Base-by-base conservation (phyloP, 257 asterid species). In the Thymus quinquecostatus region DNA sequence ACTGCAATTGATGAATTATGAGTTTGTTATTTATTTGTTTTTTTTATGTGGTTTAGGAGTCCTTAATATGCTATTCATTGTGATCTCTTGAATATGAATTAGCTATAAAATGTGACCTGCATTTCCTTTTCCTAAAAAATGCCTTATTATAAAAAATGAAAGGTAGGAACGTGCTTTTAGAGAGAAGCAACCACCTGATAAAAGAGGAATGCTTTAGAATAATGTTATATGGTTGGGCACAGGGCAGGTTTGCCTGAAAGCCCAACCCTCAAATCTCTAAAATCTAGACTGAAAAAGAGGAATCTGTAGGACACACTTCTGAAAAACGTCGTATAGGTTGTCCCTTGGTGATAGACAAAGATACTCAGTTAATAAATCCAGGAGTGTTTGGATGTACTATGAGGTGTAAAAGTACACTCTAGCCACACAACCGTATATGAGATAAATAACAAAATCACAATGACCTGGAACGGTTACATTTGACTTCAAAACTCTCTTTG, bases 21-120 rank as follows among this genome's bases (percentile, higher is more conserved):
- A 33, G 47, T 72, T 54, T 29, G 47, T 45, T 56, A 12, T 30
- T 48, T 6, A 45, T 55, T 11, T 34, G 53, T 56, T 70, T 68
- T 30, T 21, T 44, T 59, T 54, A 47, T 14, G 28, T 38, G 62
- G 61, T 63, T 58, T 50, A 38, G 53, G 60, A 40, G 50, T 64
- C 28, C 40, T 21, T 21, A 21, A 21, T 21, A 21, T 21, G 21
- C 21, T 21, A 21, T 21, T 21, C 21, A 21, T 21, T 21, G 21
- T 21, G 21, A 21, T 21, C 21, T 21, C 21, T 21, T 32, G 13
- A 7, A 5, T n/a, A 13, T 49, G 57, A 34, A 43, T 32, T 29
- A 44, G 41, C 21, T 21, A 44, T 56, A 30, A 34, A 34, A 34
- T 34, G 4, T 50, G 70, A 47, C 47, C n/a, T n/a, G 7, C 12